Base-by-base conservation (phyloP, 371 early-diverging fungal genomes). In the Cokeromyces recurvatus region DNA sequence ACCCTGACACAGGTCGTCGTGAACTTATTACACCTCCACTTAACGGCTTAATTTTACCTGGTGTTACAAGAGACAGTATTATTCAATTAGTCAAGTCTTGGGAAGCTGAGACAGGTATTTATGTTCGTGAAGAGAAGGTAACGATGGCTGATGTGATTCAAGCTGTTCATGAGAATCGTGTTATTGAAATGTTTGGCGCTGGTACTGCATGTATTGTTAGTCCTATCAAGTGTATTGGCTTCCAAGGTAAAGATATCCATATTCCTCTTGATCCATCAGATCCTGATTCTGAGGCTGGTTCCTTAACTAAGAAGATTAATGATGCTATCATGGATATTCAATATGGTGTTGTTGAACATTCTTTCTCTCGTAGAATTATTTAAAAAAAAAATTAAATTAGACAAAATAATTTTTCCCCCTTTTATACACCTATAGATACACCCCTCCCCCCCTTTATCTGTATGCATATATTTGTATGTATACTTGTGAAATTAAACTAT, bases 201-300 rank as follows among this genome's bases (percentile, higher is more conserved):
- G 95, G 95, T 42, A 95, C 95, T 7, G 95, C 95, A 12, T 90
- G 90, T 68, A 91, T 93, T 46, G 92, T 94, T 4, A 79, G 77
- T 56, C 94, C 94, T 20, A 89, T 95, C 68, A 88, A 90, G 67
- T 67, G 64, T 36, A 86, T 94, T 48, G 59, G 69, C 35, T 93
- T 84, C 62, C 50, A 75, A 10, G 78, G 70, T 29, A 43, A 57
- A 41, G 80, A 87, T 40, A 69, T 87, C 43, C 49, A 65, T 12
- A 78, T 95, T 25, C 95, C 94, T 7, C 75, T 94, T 32, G 92
- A 93, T 59, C 88, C 89, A 11, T 66, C 62, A 15, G 69, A 92
- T 62, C 76, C 83, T 36, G 68, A 66, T 21, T 59, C 77, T 20
- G 86, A 92, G 62, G 91, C 89, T 34, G 94, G 95, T 1, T 90